Base-by-base conservation (phyloP, 2,329 filamentous ascomycete genomes). In the Hirsutella rhossiliensis region DNA sequence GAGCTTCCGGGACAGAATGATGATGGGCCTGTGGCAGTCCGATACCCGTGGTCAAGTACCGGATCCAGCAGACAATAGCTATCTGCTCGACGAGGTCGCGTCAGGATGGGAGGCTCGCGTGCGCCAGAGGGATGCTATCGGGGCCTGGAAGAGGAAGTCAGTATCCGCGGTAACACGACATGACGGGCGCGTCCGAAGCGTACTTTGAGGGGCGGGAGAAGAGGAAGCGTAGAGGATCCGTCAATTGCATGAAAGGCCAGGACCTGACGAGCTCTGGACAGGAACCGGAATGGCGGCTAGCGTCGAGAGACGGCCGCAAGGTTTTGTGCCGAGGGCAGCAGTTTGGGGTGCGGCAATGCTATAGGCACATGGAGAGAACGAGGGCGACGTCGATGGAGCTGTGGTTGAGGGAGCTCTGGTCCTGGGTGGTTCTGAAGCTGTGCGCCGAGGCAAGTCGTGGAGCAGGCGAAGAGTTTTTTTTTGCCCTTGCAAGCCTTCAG, bases 121-220 rank as follows among this genome's bases (percentile, higher is more conserved):
- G 23, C 11, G n/a, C 54, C 52, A 54, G 62, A 60, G 62, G 60
- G 63, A 73, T 82, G 78, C 64, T 78, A 79, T 78, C 75, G 66
- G 58, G 75, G 75, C 67, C 76, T 79, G 49, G 17, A 15, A 17
- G 6, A 5, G 29, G 23, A 12, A 11, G 13, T 31, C 15, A 32
- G 15, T 19, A 31, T 6, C 11, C 11, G 37, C 11, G n/a, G 29
- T 11, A 15, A 32, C 36, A 32, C 18, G 28, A 11, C 15, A 17
- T 11, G 11, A 11, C 13, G 2, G 27, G 19, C 12, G 42, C 20
- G 19, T 12, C 15, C 11, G n/a, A 18, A 13, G 32, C 84, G 63
- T 70, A 94, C 88, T 94, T 94, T 67, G 87, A 86, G 63, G 87
- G 87, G 75, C 92, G 61, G 36, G 61, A 92, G 63, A 87, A 94